These are phyloP conservation scores for Trametes polyzona DNA, from an alignment of 1,284 basidiomycete species.

Conservation along the genomic window DNA sequence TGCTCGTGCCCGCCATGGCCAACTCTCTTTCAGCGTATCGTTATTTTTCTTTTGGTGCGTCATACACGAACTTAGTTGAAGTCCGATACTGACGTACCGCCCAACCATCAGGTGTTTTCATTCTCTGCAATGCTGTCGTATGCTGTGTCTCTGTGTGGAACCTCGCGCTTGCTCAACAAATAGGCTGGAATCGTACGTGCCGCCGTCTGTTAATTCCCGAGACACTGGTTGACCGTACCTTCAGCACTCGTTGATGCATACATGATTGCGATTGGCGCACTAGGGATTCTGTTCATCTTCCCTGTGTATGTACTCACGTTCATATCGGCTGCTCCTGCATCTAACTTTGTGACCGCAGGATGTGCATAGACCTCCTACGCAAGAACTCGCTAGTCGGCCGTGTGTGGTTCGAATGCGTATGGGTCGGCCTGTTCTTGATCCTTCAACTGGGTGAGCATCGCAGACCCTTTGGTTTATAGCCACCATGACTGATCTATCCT, in stretches of 20 bases:
- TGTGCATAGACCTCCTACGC: conserved; percentile 62
- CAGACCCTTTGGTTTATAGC: background rate
- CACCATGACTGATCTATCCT: background rate
- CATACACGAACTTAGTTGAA: background rate
- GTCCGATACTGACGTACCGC: background rate
- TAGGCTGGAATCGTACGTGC: conserved; percentile 41
- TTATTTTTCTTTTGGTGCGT: conserved; percentile 38
- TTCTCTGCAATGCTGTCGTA: conserved; percentile 66
- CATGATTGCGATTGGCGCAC: conserved; percentile 63
- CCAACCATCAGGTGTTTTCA: conserved; percentile 56
- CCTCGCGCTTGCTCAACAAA: conserved; percentile 48
- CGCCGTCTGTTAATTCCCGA: background rate
- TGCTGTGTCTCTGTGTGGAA: conserved; percentile 75
- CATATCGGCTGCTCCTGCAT: background rate
- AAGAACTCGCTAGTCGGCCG: conserved; percentile 55
- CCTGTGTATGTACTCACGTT: conserved; percentile 50
- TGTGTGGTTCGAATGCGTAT: conserved; percentile 74
- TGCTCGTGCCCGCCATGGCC: conserved; percentile 31
- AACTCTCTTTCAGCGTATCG: conserved; percentile 34
- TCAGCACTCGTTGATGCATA: conserved; percentile 59
- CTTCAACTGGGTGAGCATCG: conserved; percentile 60
- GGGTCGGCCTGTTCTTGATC: conserved; percentile 61
- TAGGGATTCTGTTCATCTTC: conserved; percentile 61
- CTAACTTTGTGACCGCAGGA: conserved; percentile 40
- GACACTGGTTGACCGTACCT: background rate